These are phyloP conservation scores for Penicillium sp. DNA, from an alignment of 2,329 filamentous ascomycete genomes.

Conservation along the genomic window DNA sequence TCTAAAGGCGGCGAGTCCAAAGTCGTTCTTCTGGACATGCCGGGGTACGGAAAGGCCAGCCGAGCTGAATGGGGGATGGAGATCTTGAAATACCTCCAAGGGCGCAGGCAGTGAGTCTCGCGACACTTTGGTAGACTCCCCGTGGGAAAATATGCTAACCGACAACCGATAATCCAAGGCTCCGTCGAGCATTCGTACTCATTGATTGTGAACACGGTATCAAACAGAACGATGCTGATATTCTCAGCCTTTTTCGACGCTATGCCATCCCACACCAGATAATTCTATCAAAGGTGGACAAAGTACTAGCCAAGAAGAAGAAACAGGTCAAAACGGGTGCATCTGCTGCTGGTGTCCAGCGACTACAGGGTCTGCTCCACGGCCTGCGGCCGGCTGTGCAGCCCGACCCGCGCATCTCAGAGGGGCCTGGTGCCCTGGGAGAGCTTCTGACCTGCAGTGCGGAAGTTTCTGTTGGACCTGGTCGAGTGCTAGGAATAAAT, in stretches of 20 bases:
- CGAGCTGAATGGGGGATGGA: slow-evolving; percentile 62
- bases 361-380: slow-evolving; percentile 42
- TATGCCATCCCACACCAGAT: slow-evolving; percentile 63
- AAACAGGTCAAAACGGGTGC: slow-evolving; percentile 33
- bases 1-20: slow-evolving; percentile 44
- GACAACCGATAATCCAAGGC: slow-evolving; percentile 36
- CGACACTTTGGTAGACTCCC: no score
- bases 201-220: slow-evolving; percentile 63
- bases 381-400: slow-evolving; percentile 44
- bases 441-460: slow-evolving; percentile 61
- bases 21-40: slow-evolving; percentile 66
- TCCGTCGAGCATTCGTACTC: slow-evolving; percentile 62
- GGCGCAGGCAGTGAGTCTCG: slow-evolving; percentile 59
- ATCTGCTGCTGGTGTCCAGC: slow-evolving; percentile 25
- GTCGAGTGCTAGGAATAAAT: slow-evolving; percentile 57
- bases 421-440: slow-evolving; percentile 48
- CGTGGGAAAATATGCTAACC: no score
- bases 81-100: slow-evolving; percentile 65
- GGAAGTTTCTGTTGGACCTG: slow-evolving; percentile 47
- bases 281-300: slow-evolving; percentile 65
- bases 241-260: slow-evolving; percentile 56
- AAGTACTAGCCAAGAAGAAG: slow-evolving; percentile 44
- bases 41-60: slow-evolving; percentile 65
- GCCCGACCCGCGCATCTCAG: slow-evolving; percentile 38
- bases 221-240: slow-evolving; percentile 57